Percentiles rank a stretch among this genome's conserved stretches.
These are phyloP conservation scores for Cinnamomum chago DNA, from an alignment of 164 flowering plant species.

Conservation along the genomic window DNA sequence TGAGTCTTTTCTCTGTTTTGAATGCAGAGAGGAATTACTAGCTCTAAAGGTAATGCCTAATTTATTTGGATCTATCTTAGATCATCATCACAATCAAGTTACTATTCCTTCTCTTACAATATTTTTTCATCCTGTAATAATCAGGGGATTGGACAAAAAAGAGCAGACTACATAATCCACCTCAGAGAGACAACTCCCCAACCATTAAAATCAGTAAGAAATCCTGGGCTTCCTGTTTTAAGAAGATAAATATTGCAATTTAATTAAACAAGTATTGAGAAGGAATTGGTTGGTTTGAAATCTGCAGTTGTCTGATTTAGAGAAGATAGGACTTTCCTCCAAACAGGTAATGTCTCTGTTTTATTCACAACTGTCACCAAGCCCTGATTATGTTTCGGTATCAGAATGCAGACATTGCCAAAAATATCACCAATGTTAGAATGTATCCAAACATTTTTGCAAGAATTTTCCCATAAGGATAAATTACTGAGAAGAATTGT, in stretches of 20 bases:
- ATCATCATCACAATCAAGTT: not conserved
- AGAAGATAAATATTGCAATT: not conserved
- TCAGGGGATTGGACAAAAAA: conserved; percentile 84
- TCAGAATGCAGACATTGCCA: no score
- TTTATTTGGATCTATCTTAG: not conserved
- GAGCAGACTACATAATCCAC: conserved; percentile 68
- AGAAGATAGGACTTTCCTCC: conserved; percentile 81
- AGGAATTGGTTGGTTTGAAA: conserved; percentile 1
- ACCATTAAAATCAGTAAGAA: conserved; percentile 66
- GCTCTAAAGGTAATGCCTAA: conserved; percentile 50
- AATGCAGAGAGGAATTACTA: conserved; percentile 68
- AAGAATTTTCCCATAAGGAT: not conserved
- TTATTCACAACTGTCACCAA: no score
- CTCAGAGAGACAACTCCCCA: conserved; percentile 59
- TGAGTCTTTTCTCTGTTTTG: not conserved
- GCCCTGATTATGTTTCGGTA: no score
- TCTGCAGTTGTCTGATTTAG: conserved; percentile 71
- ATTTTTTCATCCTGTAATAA: not conserved
- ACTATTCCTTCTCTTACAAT: not conserved
- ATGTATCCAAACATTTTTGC: not conserved
- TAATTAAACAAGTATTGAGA: not conserved
- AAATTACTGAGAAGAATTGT: no score
- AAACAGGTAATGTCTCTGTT: conserved; percentile 52
- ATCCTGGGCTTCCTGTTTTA: not conserved
- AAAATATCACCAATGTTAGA: no score